These are phyloP conservation scores for Globisporangium radiosum DNA, from an alignment of 352 stramenopile species.

Conservation along the genomic window DNA sequence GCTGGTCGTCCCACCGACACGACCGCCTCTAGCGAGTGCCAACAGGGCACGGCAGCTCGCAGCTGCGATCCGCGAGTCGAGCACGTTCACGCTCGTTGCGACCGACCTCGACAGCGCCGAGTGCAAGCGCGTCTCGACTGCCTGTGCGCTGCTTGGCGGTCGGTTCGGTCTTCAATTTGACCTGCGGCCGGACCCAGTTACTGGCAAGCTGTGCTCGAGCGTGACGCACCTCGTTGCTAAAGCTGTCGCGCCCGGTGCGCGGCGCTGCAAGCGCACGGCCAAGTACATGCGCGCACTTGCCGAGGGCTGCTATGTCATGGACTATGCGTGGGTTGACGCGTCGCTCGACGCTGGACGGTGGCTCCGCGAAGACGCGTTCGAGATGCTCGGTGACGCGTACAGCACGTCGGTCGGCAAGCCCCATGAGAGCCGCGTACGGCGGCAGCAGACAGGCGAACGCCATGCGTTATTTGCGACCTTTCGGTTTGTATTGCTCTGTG, in stretches of 20 bases:
- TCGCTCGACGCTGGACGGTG: conserved; percentile 55
- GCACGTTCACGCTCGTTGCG: conserved; percentile 45
- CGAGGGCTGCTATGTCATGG: conserved; percentile 66
- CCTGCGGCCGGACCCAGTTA: conserved; percentile 36
- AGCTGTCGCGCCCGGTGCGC: conserved; percentile 18
- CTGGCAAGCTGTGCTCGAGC: conserved; percentile 36
- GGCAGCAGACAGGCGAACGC: conserved; percentile 36
- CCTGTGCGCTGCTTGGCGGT: conserved; percentile 52
- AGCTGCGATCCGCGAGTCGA: conserved; percentile 6
- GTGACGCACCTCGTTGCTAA: conserved; percentile 80
- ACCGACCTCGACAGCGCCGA: conserved; percentile 55
- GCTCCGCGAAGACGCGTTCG: conserved; percentile 62
- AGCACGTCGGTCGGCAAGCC: conserved; percentile 64
- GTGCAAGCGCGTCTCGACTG: conserved; percentile 42
- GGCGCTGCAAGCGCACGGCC: conserved; percentile 73
- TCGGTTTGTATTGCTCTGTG: conserved; percentile 69
- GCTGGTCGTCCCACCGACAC: neutral
- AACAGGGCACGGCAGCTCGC: conserved; percentile 3
- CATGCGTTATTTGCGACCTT: conserved; percentile 78
- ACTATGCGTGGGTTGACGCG: conserved; percentile 69
- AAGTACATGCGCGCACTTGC: conserved; percentile 85
- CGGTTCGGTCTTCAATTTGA: conserved; percentile 75
- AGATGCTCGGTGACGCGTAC: conserved; percentile 80
- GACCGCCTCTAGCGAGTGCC: conserved; percentile 3
- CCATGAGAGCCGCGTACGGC: conserved; percentile 47